These are phyloP conservation scores for Colletotrichum lindemuthianum DNA, from an alignment of 2,329 filamentous ascomycete genomes.

Conservation along the genomic window DNA sequence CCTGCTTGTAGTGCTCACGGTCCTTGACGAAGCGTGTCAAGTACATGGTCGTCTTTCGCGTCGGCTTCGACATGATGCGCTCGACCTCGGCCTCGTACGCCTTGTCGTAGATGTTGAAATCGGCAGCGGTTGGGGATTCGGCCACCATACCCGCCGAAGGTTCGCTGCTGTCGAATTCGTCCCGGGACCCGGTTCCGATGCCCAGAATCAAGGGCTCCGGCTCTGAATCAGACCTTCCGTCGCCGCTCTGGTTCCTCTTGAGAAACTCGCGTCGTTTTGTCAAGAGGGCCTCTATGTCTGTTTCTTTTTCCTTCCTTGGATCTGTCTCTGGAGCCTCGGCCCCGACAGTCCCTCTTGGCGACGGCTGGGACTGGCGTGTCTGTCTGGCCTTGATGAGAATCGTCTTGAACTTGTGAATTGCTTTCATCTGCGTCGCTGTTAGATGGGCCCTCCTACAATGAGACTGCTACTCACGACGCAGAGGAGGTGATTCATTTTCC, in stretches of 20 bases:
- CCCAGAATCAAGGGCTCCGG: conserved; percentile 75
- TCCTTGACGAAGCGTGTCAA: conserved; percentile 60
- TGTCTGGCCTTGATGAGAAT: conserved; percentile 59
- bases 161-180: conserved; percentile 54
- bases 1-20: conserved; percentile 50
- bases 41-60: conserved; percentile 56
- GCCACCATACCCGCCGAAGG: conserved; percentile 68
- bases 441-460: conserved; percentile 11
- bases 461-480: conserved; percentile 71
- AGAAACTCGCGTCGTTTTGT: conserved; percentile 57
- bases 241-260: conserved; percentile 52
- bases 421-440: conserved; percentile 74
- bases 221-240: conserved; percentile 64
- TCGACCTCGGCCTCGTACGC: conserved; percentile 87
- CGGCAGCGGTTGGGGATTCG: conserved; percentile 85
- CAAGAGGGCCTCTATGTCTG: conserved; percentile 61
- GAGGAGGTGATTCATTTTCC: conserved; percentile 86
- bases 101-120: conserved; percentile 88
- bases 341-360: conserved; percentile 13
- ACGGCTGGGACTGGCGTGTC: conserved; percentile 26
- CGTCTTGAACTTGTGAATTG: conserved; percentile 87
- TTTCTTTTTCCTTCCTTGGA: conserved; percentile 51
- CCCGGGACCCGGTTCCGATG: conserved; percentile 74
- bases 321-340: conserved; percentile 38
- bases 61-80: conserved; percentile 66